Evolutionary conservation across 1,139 yeast genomes (phyloP).

Genomic region (Candida freyschussii): DNA sequence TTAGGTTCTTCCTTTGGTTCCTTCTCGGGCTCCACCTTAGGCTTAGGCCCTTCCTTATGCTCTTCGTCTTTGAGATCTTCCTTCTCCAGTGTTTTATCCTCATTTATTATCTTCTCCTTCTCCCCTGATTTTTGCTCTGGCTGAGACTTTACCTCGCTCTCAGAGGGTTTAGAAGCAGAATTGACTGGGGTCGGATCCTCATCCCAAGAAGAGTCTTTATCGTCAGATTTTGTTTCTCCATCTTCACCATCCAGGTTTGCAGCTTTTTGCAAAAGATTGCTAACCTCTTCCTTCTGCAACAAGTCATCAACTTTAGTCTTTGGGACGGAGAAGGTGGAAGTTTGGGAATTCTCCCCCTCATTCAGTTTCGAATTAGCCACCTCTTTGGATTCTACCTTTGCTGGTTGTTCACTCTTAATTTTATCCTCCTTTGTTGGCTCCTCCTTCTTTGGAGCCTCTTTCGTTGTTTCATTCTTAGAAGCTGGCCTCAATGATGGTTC

Average conservation of each 20-base stretch:
- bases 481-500: constrained; percentile 36
- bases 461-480: constrained; percentile 29
- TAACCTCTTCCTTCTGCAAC: constrained; percentile 44
- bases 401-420: constrained; percentile 15
- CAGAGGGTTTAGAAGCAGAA: constrained; percentile 1
- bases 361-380: constrained; percentile 21
- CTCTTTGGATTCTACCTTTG: constrained; percentile 5
- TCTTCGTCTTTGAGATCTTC: constrained; percentile 13
- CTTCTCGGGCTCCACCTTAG: constrained; percentile 21
- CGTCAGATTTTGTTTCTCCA: constrained; percentile 32
- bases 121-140: constrained; percentile 21
- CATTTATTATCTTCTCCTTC: constrained; percentile 22
- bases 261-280: constrained; percentile 47
- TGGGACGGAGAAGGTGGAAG: constrained; percentile 15
- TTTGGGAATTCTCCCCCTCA: constrained; percentile 17
- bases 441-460: constrained; percentile 30
- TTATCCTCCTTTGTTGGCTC: constrained; percentile 8
- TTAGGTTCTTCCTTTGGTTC: constrained; percentile 16
- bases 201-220: constrained; percentile 31
- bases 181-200: constrained; percentile 21
- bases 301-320: constrained; percentile 38
- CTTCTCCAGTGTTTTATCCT: no score
- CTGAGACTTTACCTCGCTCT: constrained; percentile 11
- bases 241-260: constrained; percentile 36
- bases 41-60: no score